Evolutionary conservation across 129 eudicot genomes (phyloP), one percentile per base, ranked within the genome.

Genomic region (Tagetes erecta): DNA sequence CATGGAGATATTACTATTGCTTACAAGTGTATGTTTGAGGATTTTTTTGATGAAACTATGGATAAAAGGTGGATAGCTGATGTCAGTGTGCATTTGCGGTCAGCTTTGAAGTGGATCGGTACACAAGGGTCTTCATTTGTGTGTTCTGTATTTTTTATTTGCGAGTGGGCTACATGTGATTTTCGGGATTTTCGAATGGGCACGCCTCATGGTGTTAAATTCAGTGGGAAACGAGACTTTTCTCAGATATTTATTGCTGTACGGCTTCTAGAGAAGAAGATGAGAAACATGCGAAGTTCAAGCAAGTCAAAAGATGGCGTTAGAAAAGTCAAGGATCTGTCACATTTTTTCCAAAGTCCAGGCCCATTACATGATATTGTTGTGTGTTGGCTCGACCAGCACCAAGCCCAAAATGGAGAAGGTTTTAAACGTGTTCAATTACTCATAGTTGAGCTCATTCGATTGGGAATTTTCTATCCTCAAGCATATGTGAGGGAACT

Each of bases 361-460:
- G 83, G 97, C 59, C 94, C 96, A 4, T 82, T 95, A 50, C 99
- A 95, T 84, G 99, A 95, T 77, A 79, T 85, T 6, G 79, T 95
- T 40, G 99, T 95, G 40, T 91, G 99, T 60, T 95, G 99, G 99
- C 78, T 95, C 14, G 99, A 95, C 82, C 99, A 91, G 51, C 99
- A 95, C 81, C 94, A 95, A 68, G 76, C 86, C 57, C 87, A 87
- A 40, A 84, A 70, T 37, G 84, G 86, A 51, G 96, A 95, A 83
- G 97, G 97, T 74, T 83, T 87, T 76, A 88, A 81, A 79, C 91
- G 97, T 36, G 85, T 95, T 76, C 96, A 95, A 59, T 81, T 95
- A 56, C 85, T 95, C 35, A 52, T 91, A 41, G 80, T 81, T 8
- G 99, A 91, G 60, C 87, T 95, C 40, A 88, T 81, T 46, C 78